Evolutionary conservation across 1,284 basidiomycete species (phyloP).

Genomic region (Anthracocystis setariae): DNA sequence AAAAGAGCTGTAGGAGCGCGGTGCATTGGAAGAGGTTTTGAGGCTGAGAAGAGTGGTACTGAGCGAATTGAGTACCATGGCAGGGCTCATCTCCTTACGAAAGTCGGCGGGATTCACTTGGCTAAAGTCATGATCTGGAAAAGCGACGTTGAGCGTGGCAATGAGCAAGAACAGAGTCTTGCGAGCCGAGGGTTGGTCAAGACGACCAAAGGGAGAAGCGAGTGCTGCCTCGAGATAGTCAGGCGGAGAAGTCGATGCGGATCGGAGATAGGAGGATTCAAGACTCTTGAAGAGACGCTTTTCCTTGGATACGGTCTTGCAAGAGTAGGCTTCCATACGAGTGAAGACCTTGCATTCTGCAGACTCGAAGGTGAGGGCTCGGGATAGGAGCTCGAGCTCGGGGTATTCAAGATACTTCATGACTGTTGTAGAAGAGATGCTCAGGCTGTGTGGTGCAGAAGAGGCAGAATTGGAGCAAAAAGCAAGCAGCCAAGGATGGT

Average conservation of each 20-base stretch:
- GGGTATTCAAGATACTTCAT: slow-evolving; percentile 95
- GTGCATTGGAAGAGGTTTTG: slow-evolving; percentile 53
- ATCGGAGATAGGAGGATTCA: slow-evolving; percentile 64
- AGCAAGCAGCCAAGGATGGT: neutral
- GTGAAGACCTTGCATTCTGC: slow-evolving; percentile 91
- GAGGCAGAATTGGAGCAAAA: neutral
- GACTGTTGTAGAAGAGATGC: neutral
- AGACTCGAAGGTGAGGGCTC: slow-evolving; percentile 77
- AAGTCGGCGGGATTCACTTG: slow-evolving; percentile 91
- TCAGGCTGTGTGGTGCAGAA: slow-evolving; percentile 7
- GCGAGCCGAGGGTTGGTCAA: slow-evolving; percentile 73
- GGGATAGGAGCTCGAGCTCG: slow-evolving; percentile 79
- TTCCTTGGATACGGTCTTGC: slow-evolving; percentile 96
- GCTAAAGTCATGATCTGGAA: slow-evolving; percentile 97
- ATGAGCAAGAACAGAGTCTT: slow-evolving; percentile 94
- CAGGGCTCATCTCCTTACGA: slow-evolving; percentile 71
- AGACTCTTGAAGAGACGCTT: slow-evolving; percentile 94
- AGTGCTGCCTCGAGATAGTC: slow-evolving; percentile 62
- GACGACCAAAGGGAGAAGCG: slow-evolving; percentile 68
- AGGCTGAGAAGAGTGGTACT: slow-evolving; percentile 64
- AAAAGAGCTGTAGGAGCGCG: slow-evolving; percentile 55
- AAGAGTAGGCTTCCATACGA: slow-evolving; percentile 94
- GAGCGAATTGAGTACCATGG: slow-evolving; percentile 63
- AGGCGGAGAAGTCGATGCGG: slow-evolving; percentile 63
- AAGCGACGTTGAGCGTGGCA: slow-evolving; percentile 94